Base-by-base conservation (phyloP, 2,329 filamentous ascomycete genomes). In the Fusarium xyrophilum region DNA sequence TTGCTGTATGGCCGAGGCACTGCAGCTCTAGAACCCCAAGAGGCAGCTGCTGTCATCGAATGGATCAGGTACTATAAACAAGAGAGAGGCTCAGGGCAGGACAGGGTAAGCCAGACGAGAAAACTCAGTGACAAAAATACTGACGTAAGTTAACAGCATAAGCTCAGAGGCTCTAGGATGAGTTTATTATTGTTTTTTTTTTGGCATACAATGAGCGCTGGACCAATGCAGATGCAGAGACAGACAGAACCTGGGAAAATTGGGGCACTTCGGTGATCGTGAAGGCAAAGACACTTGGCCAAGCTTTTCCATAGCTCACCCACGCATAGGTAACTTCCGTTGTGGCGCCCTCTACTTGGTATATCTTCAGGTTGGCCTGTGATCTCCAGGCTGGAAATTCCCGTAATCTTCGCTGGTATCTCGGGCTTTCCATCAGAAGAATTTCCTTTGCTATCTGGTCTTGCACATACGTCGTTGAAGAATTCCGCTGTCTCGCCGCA, bases 281-380 rank as follows among this genome's bases (percentile, higher is more conserved):
- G 52, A 64, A 38, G 38, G 60, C 46, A 65, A 55, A 54, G 27
- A 32, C 35, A 60, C 40, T 32, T 43, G 32, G 60, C 60, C 51
- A 64, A 64, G 60, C 60, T 59, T 64, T 38, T 12, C 32, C 27
- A 28, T 23, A 32, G 33, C 51, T 57, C 47, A 38, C 35, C 60
- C 56, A 42, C 47, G 27, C 62, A 54, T 63, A n/a, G n/a, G n/a
- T n/a, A 69, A 69, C 60, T 57, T 60, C 44, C 50, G 44, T 63
- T 17, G 23, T n/a, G 30, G 30, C 46, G 17, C 53, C 53, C 52
- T 60, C 44, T 51, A 43, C 54, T 56, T 50, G 46, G 46, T 21
- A 25, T 35, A n/a, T 11, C 30, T 36, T n/a, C 12, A 15, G 12
- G 30, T 25, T 25, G 21, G 12, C 30, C 30, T 25, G 21, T 25